A percentile compares a stretch with the other conserved stretches of the same genome.
Conservation (phyloP, 495 filamentous ascomycete species). For the Penicillium desertorum region DNA sequence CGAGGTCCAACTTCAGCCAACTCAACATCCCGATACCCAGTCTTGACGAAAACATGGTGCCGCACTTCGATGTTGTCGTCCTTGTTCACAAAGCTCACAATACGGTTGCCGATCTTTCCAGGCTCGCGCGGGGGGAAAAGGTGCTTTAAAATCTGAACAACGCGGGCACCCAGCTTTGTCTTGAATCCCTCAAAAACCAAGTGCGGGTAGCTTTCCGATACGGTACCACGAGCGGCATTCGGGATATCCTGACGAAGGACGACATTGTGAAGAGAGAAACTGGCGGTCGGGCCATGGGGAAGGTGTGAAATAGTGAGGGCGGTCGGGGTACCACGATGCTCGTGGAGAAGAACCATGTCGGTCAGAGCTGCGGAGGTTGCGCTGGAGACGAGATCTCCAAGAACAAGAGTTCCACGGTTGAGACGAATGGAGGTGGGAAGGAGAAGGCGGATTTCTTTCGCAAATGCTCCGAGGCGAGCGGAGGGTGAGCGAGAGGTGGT, state of each 20-base stretch:
- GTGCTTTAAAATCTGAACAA: conserved; percentile 91
- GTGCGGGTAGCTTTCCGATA: conserved; percentile 91
- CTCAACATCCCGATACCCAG: conserved; percentile 84
- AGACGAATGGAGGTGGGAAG: conserved; percentile 87
- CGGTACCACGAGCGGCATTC: conserved; percentile 79
- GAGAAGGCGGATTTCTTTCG: conserved; percentile 92
- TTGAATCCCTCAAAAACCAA: conserved; percentile 94
- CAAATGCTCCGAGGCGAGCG: conserved; percentile 78
- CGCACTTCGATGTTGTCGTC: conserved; percentile 90
- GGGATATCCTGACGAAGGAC: conserved; percentile 93
- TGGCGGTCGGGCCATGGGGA: conserved; percentile 88
- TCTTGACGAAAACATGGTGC: conserved; percentile 81
- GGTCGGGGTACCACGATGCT: conserved; percentile 91
- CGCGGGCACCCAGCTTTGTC: conserved; percentile 74
- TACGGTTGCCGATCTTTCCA: conserved; percentile 77
- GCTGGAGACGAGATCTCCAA: conserved; percentile 78
- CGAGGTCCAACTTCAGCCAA: conserved; percentile 91
- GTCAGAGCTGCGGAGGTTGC: conserved; percentile 75
- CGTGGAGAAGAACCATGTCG: conserved; percentile 86
- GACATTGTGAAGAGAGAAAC: conserved; percentile 92
- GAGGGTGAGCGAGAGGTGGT: conserved; percentile 89
- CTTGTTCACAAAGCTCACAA: conserved; percentile 92
- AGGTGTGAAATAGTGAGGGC: conserved; percentile 88
- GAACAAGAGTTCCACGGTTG: conserved; percentile 86
- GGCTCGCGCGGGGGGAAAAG: conserved; percentile 88